Evolutionary conservation across 2,329 filamentous ascomycete species (phyloP).

Genomic region (Curvularia sp.): DNA sequence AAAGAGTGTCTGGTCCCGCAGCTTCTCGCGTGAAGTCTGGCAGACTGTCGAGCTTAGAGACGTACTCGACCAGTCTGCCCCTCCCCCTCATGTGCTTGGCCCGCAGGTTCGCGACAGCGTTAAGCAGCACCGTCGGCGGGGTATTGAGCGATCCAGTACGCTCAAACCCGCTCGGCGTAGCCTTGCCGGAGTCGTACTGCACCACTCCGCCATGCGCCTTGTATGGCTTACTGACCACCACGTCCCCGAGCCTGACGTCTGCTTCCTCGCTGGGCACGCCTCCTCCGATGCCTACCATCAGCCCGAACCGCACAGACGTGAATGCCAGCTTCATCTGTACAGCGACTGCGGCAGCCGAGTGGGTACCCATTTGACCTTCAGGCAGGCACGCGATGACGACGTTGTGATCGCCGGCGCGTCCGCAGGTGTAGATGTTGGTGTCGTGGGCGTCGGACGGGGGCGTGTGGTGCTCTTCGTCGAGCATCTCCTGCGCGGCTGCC

Average conservation of each 20-base stretch:
- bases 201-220: slow-evolving; percentile 8
- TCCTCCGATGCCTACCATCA: slow-evolving; percentile 55
- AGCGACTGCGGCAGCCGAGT: slow-evolving; percentile 40
- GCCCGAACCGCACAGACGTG: slow-evolving; percentile 41
- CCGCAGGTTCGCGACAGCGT: slow-evolving; percentile 14
- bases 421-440: slow-evolving; percentile 33
- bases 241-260: slow-evolving; percentile 17
- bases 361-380: slow-evolving; percentile 42
- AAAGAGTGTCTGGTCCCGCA: slow-evolving; percentile 23
- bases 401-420: slow-evolving; percentile 40
- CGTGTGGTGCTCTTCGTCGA: slow-evolving; percentile 20
- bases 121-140: slow-evolving; percentile 18
- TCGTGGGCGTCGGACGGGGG: slow-evolving; percentile 24
- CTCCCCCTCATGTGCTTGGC: slow-evolving; percentile 4
- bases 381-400: slow-evolving; percentile 47
- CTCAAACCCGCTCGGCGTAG: slow-evolving; percentile 14
- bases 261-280: slow-evolving; percentile 20
- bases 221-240: slow-evolving; percentile 10
- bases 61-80: neutral
- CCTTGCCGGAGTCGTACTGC: slow-evolving; percentile 10
- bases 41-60: neutral
- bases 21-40: neutral
- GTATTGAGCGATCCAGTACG: slow-evolving; percentile 19
- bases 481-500: slow-evolving; percentile 33
- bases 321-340: slow-evolving; percentile 41